Percentiles rank a stretch among this genome's conserved stretches.
Evolutionary conservation across 176 grass and related monocot genomes (phyloP).

Genomic region (Triticum urartu): DNA sequence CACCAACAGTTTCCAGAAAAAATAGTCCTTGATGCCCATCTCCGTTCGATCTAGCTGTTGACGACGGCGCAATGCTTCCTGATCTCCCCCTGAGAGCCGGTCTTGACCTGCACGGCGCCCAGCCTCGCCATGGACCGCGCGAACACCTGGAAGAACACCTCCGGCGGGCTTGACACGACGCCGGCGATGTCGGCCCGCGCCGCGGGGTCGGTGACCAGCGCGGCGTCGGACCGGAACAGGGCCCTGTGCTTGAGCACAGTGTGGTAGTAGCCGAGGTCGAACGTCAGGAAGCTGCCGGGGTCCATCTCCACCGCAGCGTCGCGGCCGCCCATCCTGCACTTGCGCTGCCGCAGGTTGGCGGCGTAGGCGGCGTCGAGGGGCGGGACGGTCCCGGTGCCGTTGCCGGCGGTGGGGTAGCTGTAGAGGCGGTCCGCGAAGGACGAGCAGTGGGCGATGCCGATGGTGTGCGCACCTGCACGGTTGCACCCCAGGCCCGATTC

Average conservation of each 20-base stretch:
- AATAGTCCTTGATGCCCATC: no score
- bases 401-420: conserved; percentile 26
- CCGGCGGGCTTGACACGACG: conserved; percentile 21
- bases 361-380: conserved; percentile 62
- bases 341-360: conserved; percentile 57
- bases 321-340: conserved; percentile 45
- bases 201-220: conserved; percentile 39
- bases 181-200: conserved; percentile 37
- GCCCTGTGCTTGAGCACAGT: conserved; percentile 57
- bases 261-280: conserved; percentile 74
- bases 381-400: conserved; percentile 46
- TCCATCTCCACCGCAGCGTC: conserved; percentile 72
- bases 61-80: conserved; percentile 60
- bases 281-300: conserved; percentile 75
- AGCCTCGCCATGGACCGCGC: conserved; percentile 72
- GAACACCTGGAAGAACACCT: conserved; percentile 66
- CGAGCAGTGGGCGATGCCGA: neutral
- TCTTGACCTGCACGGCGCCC: conserved; percentile 53
- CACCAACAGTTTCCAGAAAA: neutral
- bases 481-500: neutral
- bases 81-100: conserved; percentile 57
- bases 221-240: conserved; percentile 69
- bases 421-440: conserved; percentile 65
- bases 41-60: conserved; percentile 23
- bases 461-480: neutral